phyloP scores from a whole-genome alignment of 495 filamentous ascomycete genomes.

The Penicillium goetzii region DNA sequence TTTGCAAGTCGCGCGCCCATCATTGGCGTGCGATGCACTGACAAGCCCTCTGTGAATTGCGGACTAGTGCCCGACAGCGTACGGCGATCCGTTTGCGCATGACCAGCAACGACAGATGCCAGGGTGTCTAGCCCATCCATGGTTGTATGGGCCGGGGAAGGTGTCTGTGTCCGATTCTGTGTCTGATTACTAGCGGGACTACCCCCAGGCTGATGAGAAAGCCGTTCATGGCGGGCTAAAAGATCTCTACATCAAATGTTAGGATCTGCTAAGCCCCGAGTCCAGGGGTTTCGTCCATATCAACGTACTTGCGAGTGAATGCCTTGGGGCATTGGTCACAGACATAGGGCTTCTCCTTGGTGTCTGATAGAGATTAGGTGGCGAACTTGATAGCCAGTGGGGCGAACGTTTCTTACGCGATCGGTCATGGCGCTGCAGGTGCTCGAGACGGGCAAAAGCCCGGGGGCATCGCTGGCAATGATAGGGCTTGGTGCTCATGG shows the following conservation, averaged over 20 bases:
- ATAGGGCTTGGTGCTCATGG: conserved; percentile 36
- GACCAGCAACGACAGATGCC: conserved; percentile 40
- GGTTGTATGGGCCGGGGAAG: conserved; percentile 28
- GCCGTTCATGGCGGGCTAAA: conserved; percentile 42
- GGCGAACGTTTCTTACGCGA: conserved; percentile 38
- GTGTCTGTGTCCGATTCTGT: conserved; percentile 19
- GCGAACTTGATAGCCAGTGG: not conserved
- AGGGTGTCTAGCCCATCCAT: conserved; percentile 40
- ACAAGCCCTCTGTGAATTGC: conserved; percentile 16
- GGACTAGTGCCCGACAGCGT: conserved; percentile 12
- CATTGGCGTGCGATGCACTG: conserved; percentile 25
- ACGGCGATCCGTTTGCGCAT: conserved; percentile 22
- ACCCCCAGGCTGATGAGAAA: conserved; percentile 34
- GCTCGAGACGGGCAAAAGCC: conserved; percentile 46
- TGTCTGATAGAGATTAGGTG: conserved; percentile 37
- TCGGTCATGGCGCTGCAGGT: conserved; percentile 50
- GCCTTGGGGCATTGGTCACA: conserved; percentile 45
- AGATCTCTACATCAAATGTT: conserved; percentile 34
- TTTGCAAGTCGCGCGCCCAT: conserved; percentile 19
- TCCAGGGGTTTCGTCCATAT: not conserved
- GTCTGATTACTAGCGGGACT: conserved; percentile 22
- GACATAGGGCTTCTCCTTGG: conserved; percentile 48
- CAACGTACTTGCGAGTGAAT: conserved; percentile 47
- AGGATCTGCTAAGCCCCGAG: not conserved
- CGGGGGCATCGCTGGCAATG: conserved; percentile 44